Conservation (phyloP, 2,329 filamentous ascomycete genomes). For the Aspergillus texensis region DNA sequence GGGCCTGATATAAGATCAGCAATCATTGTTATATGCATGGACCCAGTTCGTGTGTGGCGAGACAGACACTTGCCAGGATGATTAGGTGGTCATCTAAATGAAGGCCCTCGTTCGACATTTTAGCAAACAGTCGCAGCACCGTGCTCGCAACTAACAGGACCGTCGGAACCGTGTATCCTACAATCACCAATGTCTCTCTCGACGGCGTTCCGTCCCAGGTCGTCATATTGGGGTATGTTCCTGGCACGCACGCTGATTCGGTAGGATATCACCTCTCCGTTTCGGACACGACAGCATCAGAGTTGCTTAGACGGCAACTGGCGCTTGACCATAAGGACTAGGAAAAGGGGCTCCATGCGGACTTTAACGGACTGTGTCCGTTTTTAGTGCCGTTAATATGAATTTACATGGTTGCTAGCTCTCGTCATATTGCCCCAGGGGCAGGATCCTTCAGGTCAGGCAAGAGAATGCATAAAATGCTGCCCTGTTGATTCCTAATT, state of each 20-base stretch:
- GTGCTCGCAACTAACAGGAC: slow-evolving; percentile 3
- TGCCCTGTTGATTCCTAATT: neutral
- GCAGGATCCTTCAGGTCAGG: neutral
- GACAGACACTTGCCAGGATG: slow-evolving; percentile 5
- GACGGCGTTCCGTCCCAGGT: slow-evolving; percentile 1
- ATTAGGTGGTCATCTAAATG: slow-evolving; percentile 9
- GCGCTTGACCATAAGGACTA: neutral
- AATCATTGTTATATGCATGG: neutral
- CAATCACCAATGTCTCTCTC: slow-evolving; percentile 2
- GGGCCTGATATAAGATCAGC: neutral
- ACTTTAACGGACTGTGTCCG: neutral
- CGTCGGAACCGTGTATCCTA: slow-evolving; percentile 9
- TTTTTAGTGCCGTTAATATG: neutral
- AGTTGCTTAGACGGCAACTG: neutral
- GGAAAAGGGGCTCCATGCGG: neutral
- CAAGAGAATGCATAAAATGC: neutral
- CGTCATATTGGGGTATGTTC: neutral
- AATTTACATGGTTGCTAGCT: neutral
- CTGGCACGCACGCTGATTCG: neutral
- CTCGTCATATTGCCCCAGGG: neutral
- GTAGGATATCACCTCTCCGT: neutral
- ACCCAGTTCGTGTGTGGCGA: neutral
- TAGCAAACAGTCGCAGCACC: slow-evolving; percentile 1
- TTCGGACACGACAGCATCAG: neutral
- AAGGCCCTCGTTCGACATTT: slow-evolving; percentile 3